A percentile compares a stretch with the other conserved stretches of the same genome.
Evolutionary conservation across 2,329 filamentous ascomycete species (phyloP).

Genomic region (Exophiala oligosperma): DNA sequence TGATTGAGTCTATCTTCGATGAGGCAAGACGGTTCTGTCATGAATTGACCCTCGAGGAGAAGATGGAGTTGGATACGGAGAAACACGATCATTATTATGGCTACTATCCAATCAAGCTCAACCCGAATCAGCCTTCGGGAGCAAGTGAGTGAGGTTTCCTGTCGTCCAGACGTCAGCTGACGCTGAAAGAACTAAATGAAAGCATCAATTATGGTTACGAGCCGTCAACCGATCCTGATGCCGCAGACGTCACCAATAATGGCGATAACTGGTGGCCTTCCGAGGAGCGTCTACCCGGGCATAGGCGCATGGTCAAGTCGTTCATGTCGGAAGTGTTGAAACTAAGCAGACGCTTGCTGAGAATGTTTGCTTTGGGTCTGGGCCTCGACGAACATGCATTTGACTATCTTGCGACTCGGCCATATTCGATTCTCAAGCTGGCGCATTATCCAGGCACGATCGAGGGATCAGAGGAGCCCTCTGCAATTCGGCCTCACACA

Average conservation of each 20-base stretch:
- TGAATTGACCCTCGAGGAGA: constrained; percentile 19
- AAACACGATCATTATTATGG: constrained; percentile 23
- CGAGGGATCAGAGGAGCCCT: constrained; percentile 29
- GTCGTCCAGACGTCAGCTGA: neutral
- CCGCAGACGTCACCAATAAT: constrained; percentile 8
- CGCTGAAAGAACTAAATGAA: constrained; percentile 18
- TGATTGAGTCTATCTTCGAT: constrained; percentile 31
- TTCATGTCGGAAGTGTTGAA: constrained; percentile 35
- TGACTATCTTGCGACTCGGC: constrained; percentile 54
- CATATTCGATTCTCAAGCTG: constrained; percentile 47
- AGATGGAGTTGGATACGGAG: constrained; percentile 21
- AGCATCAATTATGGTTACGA: constrained; percentile 24
- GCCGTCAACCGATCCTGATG: constrained; percentile 14
- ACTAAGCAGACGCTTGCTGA: constrained; percentile 53
- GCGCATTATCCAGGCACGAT: constrained; percentile 46
- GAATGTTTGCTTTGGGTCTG: constrained; percentile 57
- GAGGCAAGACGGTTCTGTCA: constrained; percentile 19
- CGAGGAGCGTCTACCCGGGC: constrained; percentile 15
- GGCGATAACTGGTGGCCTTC: constrained; percentile 21
- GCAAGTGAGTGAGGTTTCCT: constrained; percentile 13
- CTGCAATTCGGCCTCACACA: constrained; percentile 39
- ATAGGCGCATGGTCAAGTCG: constrained; percentile 7
- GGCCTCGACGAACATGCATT: constrained; percentile 57
- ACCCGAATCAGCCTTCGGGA: constrained; percentile 14
- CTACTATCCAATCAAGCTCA: constrained; percentile 20